Conservation (phyloP, 2,329 filamentous ascomycete species). For the Elsinoe ampelina region DNA sequence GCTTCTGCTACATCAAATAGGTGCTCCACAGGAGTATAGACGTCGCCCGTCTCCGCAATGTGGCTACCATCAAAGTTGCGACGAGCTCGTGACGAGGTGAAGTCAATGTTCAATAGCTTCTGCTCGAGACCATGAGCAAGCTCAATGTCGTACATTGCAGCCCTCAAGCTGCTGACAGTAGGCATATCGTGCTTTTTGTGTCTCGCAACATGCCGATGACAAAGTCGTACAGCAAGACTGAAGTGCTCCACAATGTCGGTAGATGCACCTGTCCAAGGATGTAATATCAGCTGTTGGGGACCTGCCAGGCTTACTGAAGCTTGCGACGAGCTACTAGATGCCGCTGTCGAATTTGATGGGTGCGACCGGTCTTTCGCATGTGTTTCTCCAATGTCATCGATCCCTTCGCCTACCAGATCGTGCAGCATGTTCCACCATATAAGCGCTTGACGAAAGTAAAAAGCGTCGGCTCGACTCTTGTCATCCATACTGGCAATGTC, state of each 20-base stretch:
- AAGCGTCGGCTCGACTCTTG: constrained; percentile 1
- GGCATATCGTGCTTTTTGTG: not conserved
- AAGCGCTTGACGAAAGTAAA: constrained; percentile 15
- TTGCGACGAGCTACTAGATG: too few species aligned
- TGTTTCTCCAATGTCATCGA: not conserved
- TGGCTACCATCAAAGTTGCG: not conserved
- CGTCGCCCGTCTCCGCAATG: constrained; percentile 13
- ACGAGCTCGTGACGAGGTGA: not conserved
- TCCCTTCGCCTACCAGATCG: constrained; percentile 14
- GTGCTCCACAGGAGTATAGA: constrained; percentile 13
- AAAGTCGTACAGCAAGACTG: constrained; percentile 14
- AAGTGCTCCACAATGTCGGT: constrained; percentile 14
- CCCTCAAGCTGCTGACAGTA: constrained; percentile 11
- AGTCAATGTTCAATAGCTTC: constrained; percentile 12
- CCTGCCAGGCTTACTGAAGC: not conserved
- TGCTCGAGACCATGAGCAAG: constrained; percentile 14
- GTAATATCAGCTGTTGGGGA: not conserved
- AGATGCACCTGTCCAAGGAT: constrained; percentile 15
- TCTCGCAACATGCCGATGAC: constrained; percentile 12
- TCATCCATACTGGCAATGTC: not conserved
- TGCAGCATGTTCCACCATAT: constrained; percentile 16
- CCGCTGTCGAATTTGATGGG: too few species aligned
- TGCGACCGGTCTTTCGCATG: not conserved
- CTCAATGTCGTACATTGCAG: constrained; percentile 14
- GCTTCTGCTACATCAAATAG: constrained; percentile 15